These are phyloP conservation scores for Hibiscus syriacus DNA, from an alignment of 345 rosid genomes.

Conservation along the genomic window DNA sequence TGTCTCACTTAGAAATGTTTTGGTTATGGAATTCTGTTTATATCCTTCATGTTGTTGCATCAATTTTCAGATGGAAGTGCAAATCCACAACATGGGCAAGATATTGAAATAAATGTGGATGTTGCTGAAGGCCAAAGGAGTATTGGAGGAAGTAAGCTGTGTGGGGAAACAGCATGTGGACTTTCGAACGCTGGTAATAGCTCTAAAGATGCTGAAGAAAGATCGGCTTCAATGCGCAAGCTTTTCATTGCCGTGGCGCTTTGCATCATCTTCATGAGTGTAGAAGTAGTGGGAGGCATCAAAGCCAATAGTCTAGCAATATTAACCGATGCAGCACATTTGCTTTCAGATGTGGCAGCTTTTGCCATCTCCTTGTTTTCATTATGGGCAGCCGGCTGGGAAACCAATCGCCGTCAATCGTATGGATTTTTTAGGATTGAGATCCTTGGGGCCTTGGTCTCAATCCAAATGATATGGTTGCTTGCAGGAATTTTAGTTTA, in stretches of 20 bases:
- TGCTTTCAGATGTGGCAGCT: constrained; percentile 29
- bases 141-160: constrained; percentile 24
- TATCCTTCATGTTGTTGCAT: neutral
- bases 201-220: constrained; percentile 38
- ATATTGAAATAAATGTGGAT: constrained; percentile 32
- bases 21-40: neutral
- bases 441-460: constrained; percentile 43
- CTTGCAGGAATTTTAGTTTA: constrained; percentile 48
- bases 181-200: constrained; percentile 29
- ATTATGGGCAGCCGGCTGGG: constrained; percentile 50
- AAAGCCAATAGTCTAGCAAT: constrained; percentile 47
- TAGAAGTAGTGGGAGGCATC: constrained; percentile 47
- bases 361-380: constrained; percentile 44
- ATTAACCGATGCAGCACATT: constrained; percentile 45
- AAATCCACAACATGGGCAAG: constrained; percentile 7
- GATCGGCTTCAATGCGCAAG: constrained; percentile 36
- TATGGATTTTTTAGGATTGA: constrained; percentile 45
- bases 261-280: constrained; percentile 39
- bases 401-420: constrained; percentile 40
- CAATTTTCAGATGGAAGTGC: constrained; percentile 14
- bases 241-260: constrained; percentile 34
- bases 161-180: constrained; percentile 42
- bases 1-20: no score
- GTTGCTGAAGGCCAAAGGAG: constrained; percentile 2
- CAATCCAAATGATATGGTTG: constrained; percentile 45